phyloP scores from a whole-genome alignment of 2,329 filamentous ascomycete genomes.

The Teratosphaeria pseudoeucalypti region DNA sequence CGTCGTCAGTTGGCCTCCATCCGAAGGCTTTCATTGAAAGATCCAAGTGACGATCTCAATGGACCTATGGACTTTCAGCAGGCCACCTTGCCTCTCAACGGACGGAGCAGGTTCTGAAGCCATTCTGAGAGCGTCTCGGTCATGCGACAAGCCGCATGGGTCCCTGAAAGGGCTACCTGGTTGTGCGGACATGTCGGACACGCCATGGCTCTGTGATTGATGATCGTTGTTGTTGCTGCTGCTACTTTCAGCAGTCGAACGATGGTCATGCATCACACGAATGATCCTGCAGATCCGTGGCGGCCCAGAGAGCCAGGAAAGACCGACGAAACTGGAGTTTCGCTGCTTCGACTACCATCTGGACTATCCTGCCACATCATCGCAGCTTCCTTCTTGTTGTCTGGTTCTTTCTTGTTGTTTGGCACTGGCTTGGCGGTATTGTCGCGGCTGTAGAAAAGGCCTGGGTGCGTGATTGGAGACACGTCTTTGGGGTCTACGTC shows the following conservation, averaged over 20 bases:
- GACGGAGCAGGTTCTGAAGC: not conserved
- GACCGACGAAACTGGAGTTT: slow-evolving; percentile 5
- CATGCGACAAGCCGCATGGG: not conserved
- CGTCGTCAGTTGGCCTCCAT: not conserved
- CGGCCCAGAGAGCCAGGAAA: slow-evolving; percentile 2
- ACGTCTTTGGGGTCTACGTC: slow-evolving; percentile 2
- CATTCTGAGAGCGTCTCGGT: not conserved
- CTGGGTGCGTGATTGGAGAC: slow-evolving; percentile 10
- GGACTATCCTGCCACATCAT: not conserved
- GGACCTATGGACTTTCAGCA: not conserved
- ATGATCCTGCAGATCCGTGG: slow-evolving; percentile 5
- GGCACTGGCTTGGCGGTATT: slow-evolving; percentile 2
- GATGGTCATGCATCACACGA: slow-evolving; percentile 3
- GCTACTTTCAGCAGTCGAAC: not conserved
- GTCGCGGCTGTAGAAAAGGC: slow-evolving; percentile 8
- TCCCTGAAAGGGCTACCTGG: not conserved
- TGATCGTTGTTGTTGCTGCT: not conserved
- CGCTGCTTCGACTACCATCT: not conserved
- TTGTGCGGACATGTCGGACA: not conserved
- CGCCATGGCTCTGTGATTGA: no score
- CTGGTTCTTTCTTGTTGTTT: not conserved
- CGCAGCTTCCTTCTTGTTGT: not conserved
- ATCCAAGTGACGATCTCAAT: not conserved
- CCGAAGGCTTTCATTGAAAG: not conserved
- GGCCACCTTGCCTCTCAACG: not conserved